These are phyloP conservation scores for Mycena leptocephala DNA, from an alignment of 768 basidiomycete species.

Conservation along the genomic window DNA sequence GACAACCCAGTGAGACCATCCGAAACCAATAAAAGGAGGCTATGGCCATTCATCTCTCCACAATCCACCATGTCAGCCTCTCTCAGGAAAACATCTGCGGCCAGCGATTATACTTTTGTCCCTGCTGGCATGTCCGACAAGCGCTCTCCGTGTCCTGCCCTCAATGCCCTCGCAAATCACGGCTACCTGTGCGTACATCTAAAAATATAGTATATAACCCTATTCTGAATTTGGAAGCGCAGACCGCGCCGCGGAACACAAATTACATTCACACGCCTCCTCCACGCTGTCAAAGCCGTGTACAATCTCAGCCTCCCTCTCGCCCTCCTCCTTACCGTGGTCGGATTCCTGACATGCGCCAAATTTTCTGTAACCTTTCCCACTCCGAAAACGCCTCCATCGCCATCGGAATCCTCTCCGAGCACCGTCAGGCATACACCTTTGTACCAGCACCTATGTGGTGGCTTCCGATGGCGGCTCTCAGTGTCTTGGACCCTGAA, in stretches of 20 bases:
- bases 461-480: constrained; percentile 1
- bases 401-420: not conserved
- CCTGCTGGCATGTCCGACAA: constrained; percentile 44
- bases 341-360: constrained; percentile 65
- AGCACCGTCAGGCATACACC: not conserved
- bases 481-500: constrained; percentile 50
- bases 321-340: constrained; percentile 67
- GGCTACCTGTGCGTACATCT: constrained; percentile 60
- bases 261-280: constrained; percentile 64
- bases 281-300: constrained; percentile 66
- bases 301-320: constrained; percentile 77
- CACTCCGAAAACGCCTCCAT: not conserved
- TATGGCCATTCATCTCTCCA: not conserved
- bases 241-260: constrained; percentile 70
- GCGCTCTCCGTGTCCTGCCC: constrained; percentile 69
- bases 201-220: not conserved
- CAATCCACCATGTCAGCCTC: constrained; percentile 11
- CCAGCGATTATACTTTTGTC: constrained; percentile 41
- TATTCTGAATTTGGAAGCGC: not conserved
- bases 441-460: not conserved
- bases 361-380: constrained; percentile 44
- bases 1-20: not conserved
- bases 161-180: constrained; percentile 73
- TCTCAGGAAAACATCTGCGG: not conserved
- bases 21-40: not conserved